Evolutionary conservation across 2,329 filamentous ascomycete genomes (phyloP), one percentile per base, ranked within the genome.

Genomic region (Fusarium nurragi): DNA sequence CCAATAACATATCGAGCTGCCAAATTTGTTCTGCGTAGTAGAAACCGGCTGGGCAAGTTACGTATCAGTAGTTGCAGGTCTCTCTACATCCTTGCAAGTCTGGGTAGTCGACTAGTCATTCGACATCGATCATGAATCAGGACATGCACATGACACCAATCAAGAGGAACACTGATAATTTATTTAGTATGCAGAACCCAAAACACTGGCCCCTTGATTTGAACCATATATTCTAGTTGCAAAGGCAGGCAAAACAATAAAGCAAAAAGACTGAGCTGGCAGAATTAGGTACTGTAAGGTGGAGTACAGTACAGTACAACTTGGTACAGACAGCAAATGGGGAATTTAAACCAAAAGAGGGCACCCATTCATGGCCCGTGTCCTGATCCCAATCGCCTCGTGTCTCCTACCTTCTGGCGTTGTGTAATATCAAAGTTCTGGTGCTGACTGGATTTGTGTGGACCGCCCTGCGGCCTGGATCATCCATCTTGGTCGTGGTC

Each of bases 161-260:
- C 63, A 66, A 23, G 22, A 41, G 32, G 26, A 49, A 22, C 13
- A 32, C 18, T 19, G 18, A 55, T 10, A 62, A 21, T 51, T 48
- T 46, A 58, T 58, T 49, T 39, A 55, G 45, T 32, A 45, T 26
- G n/a, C n/a, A 36, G 50, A 51, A n/a, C 43, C 32, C 25, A 36
- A 43, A 41, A 47, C 22, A 56, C 41, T 58, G 39, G 39, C 39
- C 61, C 50, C 28, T 58, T 63, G 63, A 67, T 67, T 67, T 49
- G 60, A 64, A 65, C 63, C 41, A 62, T 60, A 44, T 67, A 64
- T 49, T 66, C 58, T 66, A 67, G 38, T 55, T 66, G 58, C 49
- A 51, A 52, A 67, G 21, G 43, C 46, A 52, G 45, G 38, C 45
- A 56, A 66, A 46, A 63, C 34, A 36, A 47, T 21, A 55, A 64